These are phyloP conservation scores for Sphaerulina musiva DNA, from an alignment of 2,329 filamentous ascomycete genomes.

Conservation along the genomic window DNA sequence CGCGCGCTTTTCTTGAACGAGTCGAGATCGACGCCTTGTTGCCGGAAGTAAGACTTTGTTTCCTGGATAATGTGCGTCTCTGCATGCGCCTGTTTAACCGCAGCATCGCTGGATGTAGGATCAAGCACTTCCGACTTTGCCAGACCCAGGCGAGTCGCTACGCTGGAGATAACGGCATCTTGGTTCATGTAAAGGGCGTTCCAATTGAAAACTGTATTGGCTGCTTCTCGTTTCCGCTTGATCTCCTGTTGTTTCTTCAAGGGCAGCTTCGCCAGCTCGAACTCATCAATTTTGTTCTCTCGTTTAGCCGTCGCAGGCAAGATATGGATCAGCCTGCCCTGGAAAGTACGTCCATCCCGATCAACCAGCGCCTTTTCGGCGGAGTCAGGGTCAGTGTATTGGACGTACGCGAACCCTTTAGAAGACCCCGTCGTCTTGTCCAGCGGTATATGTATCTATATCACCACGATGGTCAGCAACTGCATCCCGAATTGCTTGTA, in stretches of 20 bases:
- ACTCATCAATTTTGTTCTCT: constrained; percentile 77
- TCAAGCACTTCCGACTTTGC: constrained; percentile 88
- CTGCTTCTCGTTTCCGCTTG: constrained; percentile 73
- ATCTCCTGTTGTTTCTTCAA: constrained; percentile 92
- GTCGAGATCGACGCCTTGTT: constrained; percentile 84
- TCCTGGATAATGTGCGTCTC: constrained; percentile 96
- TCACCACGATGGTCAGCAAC: constrained; percentile 2
- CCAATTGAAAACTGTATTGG: constrained; percentile 82
- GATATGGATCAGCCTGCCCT: constrained; percentile 86
- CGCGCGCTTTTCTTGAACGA: constrained; percentile 80
- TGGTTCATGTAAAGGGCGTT: constrained; percentile 98
- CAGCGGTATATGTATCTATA: constrained; percentile 77
- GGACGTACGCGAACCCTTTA: constrained; percentile 87
- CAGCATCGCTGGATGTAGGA: constrained; percentile 90
- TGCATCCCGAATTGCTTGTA: neutral
- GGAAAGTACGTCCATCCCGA: constrained; percentile 79
- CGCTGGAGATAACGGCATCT: constrained; percentile 86
- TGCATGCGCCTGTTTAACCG: constrained; percentile 91
- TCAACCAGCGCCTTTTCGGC: constrained; percentile 73
- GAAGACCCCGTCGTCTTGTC: constrained; percentile 62
- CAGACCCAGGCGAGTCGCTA: constrained; percentile 78
- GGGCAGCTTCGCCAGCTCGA: constrained; percentile 80
- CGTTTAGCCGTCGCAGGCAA: constrained; percentile 78
- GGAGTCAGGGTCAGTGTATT: constrained; percentile 64
- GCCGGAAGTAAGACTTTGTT: constrained; percentile 82